Percentiles rank a stretch among this genome's conserved stretches.
phyloP scores from a whole-genome alignment of 768 basidiomycete genomes.

The Mycena floridula region DNA sequence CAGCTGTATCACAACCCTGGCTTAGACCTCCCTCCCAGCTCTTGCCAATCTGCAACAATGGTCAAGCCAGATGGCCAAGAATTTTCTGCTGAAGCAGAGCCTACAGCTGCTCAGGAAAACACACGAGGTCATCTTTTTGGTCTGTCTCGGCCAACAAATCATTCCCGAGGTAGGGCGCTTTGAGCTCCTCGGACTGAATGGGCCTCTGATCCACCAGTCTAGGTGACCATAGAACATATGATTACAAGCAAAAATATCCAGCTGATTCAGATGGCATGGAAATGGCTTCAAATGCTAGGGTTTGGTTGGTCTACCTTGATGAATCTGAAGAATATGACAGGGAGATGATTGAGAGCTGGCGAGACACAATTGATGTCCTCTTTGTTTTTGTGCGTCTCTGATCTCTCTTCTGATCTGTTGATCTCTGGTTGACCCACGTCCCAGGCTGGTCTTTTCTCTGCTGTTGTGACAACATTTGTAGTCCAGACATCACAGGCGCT shows the following conservation, averaged over 20 bases:
- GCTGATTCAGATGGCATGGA: not conserved
- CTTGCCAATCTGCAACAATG: too few relatives aligned
- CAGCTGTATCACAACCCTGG: too few relatives aligned
- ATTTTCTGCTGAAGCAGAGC: too few relatives aligned
- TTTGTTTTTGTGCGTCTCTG: conserved; percentile 17
- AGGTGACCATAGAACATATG: too few relatives aligned
- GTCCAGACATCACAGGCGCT: conserved; percentile 12
- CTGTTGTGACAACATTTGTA: conserved; percentile 16
- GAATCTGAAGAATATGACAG: conserved; percentile 8
- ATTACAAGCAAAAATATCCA: not conserved
- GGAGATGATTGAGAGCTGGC: conserved; percentile 12
- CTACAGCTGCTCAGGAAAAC: too few relatives aligned
- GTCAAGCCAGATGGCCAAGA: too few relatives aligned
- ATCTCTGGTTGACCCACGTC: not conserved
- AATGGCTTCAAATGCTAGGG: not conserved
- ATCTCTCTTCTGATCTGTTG: not conserved
- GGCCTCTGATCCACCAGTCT: too few relatives aligned
- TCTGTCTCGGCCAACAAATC: too few relatives aligned
- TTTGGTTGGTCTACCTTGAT: conserved; percentile 4
- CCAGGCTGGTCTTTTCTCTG: conserved; percentile 19
- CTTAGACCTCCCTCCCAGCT: too few relatives aligned
- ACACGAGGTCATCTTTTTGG: too few relatives aligned
- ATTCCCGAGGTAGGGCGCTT: too few relatives aligned
- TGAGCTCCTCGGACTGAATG: too few relatives aligned
- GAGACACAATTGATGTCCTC: conserved; percentile 14